phyloP scores from a whole-genome alignment of 2,329 filamentous ascomycete genomes.

The Epicoccum nigrum region DNA sequence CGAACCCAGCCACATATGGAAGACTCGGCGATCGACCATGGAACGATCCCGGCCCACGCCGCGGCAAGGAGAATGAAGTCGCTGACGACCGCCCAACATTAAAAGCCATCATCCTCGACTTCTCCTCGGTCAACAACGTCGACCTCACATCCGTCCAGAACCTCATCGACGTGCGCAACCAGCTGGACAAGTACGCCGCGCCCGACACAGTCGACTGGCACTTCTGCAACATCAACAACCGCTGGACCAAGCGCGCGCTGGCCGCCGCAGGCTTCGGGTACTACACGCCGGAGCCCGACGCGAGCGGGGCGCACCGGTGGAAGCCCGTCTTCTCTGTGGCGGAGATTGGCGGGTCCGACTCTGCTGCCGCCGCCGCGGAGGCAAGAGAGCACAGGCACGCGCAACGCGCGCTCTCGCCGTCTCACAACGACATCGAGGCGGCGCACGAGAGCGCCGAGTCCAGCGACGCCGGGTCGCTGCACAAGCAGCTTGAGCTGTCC shows the following conservation, averaged over 20 bases:
- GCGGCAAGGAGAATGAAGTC: slow-evolving; percentile 54
- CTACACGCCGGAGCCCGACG: slow-evolving; percentile 63
- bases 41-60: slow-evolving; percentile 87
- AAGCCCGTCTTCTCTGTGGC: slow-evolving; percentile 93
- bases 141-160: slow-evolving; percentile 93
- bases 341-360: slow-evolving; percentile 77
- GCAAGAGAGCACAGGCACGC: slow-evolving; percentile 62
- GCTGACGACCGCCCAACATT: slow-evolving; percentile 68
- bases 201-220: slow-evolving; percentile 93
- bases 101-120: slow-evolving; percentile 90
- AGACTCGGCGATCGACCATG: slow-evolving; percentile 76
- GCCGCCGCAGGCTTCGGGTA: slow-evolving; percentile 90
- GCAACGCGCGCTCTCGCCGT: slow-evolving; percentile 50
- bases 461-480: slow-evolving; percentile 36
- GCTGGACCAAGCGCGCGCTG: slow-evolving; percentile 91
- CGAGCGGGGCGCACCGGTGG: slow-evolving; percentile 71
- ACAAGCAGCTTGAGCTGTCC: slow-evolving; percentile 39
- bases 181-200: slow-evolving; percentile 84
- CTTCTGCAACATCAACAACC: slow-evolving; percentile 87
- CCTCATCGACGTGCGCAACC: slow-evolving; percentile 92
- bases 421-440: slow-evolving; percentile 46
- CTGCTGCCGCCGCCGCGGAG: slow-evolving; percentile 75
- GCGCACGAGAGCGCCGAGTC: slow-evolving; percentile 25
- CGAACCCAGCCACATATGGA: slow-evolving; percentile 69
- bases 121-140: slow-evolving; percentile 91